Percentiles rank a stretch among this genome's conserved stretches.
phyloP scores from a whole-genome alignment of 1,284 basidiomycete species.

The Neonothopanus nambi region DNA sequence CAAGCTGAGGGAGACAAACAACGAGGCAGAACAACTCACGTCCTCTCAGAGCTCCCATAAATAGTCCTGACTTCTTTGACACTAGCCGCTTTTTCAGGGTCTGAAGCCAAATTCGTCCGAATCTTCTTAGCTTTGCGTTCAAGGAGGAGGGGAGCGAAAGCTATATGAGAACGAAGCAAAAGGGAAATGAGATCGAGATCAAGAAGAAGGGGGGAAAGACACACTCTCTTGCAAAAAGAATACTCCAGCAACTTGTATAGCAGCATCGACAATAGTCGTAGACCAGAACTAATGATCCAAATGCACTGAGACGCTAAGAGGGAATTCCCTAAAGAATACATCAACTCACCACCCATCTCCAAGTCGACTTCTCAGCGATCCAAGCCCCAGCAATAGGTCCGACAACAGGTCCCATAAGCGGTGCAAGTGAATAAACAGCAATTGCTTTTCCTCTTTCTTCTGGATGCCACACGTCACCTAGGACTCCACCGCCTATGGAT shows the following conservation, averaged over 20 bases:
- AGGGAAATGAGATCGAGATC: neutral
- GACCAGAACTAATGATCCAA: constrained; percentile 16
- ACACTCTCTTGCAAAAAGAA: constrained; percentile 66
- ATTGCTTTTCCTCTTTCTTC: constrained; percentile 71
- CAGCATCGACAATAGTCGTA: constrained; percentile 37
- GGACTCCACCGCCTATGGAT: constrained; percentile 66
- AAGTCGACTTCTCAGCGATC: constrained; percentile 60
- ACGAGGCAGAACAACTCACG: constrained; percentile 38
- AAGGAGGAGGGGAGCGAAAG: constrained; percentile 63
- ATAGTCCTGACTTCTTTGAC: constrained; percentile 42
- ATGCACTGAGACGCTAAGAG: neutral
- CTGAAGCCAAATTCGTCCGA: constrained; percentile 42
- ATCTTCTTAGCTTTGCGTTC: constrained; percentile 58
- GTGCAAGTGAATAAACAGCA: constrained; percentile 68
- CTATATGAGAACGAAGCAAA: constrained; percentile 29
- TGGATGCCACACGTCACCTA: constrained; percentile 68
- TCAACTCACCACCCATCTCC: constrained; percentile 54
- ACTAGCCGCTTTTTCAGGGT: constrained; percentile 40
- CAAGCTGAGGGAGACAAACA: too few relatives aligned
- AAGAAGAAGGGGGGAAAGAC: constrained; percentile 20
- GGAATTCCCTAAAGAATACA: too few relatives aligned
- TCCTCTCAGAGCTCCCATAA: constrained; percentile 39
- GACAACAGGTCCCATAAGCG: constrained; percentile 62
- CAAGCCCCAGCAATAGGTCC: constrained; percentile 68
- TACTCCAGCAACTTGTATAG: constrained; percentile 54